Conservation (phyloP, 129 eudicot genomes). For the Centaurea solstitialis region DNA sequence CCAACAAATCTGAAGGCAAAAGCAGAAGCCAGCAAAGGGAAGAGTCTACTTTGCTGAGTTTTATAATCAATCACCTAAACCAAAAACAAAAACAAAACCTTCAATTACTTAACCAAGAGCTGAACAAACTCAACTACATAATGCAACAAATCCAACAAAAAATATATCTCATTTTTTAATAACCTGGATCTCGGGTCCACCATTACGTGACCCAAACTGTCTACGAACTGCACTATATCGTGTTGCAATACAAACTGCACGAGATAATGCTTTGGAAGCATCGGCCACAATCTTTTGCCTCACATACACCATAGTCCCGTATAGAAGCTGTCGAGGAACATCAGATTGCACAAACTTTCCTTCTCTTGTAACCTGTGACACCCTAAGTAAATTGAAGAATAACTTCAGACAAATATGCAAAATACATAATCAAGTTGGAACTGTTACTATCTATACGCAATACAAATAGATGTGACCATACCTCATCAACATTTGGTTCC, state of each 20-base stretch:
- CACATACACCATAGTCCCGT: constrained; percentile 97
- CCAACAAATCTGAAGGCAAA: constrained; percentile 98
- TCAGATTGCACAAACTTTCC: constrained; percentile 79
- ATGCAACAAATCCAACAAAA: background rate
- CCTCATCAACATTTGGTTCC: constrained; percentile 98
- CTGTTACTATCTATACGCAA: background rate
- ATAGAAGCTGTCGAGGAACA: constrained; percentile 87
- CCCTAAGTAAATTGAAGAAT: constrained; percentile 47
- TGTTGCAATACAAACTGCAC: constrained; percentile 95
- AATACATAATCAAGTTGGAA: background rate
- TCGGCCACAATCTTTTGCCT: constrained; percentile 84
- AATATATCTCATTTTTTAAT: background rate
- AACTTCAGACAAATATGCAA: background rate
- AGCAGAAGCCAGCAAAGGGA: constrained; percentile 96
- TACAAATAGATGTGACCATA: constrained; percentile 10
- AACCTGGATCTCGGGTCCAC: constrained; percentile 98
- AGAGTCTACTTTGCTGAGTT: constrained; percentile 95
- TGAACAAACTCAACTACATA: background rate
- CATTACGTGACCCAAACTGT: constrained; percentile 85
- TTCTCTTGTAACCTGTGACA: constrained; percentile 84
- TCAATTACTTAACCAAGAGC: background rate
- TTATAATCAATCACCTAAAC: constrained; percentile 90
- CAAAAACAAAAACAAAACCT: background rate
- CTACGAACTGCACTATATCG: constrained; percentile 98
- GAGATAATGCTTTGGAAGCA: constrained; percentile 89